These are phyloP conservation scores for Tulasnella sp. DNA, from an alignment of 768 basidiomycete genomes.

Conservation along the genomic window DNA sequence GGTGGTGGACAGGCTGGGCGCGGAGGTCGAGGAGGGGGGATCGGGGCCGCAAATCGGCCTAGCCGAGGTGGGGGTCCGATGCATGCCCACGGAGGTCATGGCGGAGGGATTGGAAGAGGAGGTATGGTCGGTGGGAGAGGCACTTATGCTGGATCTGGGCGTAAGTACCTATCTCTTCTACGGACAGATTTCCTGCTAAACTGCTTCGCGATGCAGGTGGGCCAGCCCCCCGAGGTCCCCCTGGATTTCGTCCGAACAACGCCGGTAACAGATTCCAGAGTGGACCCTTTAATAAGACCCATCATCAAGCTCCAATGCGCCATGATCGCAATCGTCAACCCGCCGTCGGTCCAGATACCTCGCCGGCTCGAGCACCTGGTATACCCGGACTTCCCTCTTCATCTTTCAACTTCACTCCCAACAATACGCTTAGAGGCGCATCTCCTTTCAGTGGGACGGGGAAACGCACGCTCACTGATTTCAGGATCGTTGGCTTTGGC, in stretches of 20 bases:
- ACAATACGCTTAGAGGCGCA: slow-evolving; percentile 23
- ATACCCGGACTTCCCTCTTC: slow-evolving; percentile 1
- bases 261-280: neutral
- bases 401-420: slow-evolving; percentile 17
- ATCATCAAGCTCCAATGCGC: slow-evolving; percentile 1
- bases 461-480: slow-evolving; percentile 90
- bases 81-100: slow-evolving; percentile 39
- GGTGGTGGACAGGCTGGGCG: slow-evolving; percentile 36
- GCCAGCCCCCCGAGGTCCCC: slow-evolving; percentile 6
- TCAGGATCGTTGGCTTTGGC: slow-evolving; percentile 74
- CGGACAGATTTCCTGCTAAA: neutral
- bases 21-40: slow-evolving; percentile 37
- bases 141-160: neutral
- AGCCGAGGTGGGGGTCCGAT: slow-evolving; percentile 24
- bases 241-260: slow-evolving; percentile 3
- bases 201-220: neutral
- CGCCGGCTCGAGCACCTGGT: neutral
- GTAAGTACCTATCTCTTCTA: neutral
- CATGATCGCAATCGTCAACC: neutral
- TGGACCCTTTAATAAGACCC: neutral
- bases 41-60: slow-evolving; percentile 38
- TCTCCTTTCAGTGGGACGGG: slow-evolving; percentile 35
- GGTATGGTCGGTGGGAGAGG: slow-evolving; percentile 28
- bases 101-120: slow-evolving; percentile 47
- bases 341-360: neutral